phyloP scores from a whole-genome alignment of 805 yeast genomes.

The Saccharomycopsis selenospora region DNA sequence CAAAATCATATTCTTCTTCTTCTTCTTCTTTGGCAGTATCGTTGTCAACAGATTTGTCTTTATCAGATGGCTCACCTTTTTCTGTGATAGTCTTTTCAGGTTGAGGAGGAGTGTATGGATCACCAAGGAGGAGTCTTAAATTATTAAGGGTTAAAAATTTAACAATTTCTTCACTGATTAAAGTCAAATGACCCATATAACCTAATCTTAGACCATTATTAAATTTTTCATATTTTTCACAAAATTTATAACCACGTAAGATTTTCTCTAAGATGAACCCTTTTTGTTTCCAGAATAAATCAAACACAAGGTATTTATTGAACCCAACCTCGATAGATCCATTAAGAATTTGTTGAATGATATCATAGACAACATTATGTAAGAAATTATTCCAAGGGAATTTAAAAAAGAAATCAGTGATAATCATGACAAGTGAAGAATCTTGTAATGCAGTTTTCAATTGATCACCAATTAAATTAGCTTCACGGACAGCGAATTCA shows the following conservation, averaged over 20 bases:
- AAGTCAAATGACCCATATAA: conserved; percentile 76
- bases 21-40: background rate
- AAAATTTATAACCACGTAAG: conserved; percentile 55
- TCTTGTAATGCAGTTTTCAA: conserved; percentile 64
- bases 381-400: conserved; percentile 82
- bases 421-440: conserved; percentile 50
- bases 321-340: conserved; percentile 69
- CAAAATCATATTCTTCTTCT: conserved; percentile 35
- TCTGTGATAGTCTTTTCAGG: conserved; percentile 27
- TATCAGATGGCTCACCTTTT: conserved; percentile 24
- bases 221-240: conserved; percentile 52
- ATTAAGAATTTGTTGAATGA: conserved; percentile 74
- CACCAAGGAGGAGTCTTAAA: conserved; percentile 23
- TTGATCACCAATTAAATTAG: conserved; percentile 64
- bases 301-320: conserved; percentile 54
- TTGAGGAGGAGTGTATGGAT: conserved; percentile 20
- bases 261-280: conserved; percentile 49
- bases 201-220: conserved; percentile 67
- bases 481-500: conserved; percentile 37
- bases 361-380: conserved; percentile 80
- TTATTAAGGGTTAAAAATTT: conserved; percentile 55
- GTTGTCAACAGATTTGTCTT: conserved; percentile 19
- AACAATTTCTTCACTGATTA: conserved; percentile 69
- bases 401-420: conserved; percentile 59
- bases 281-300: conserved; percentile 50